A percentile compares a stretch with the other conserved stretches of the same genome.
Evolutionary conservation across 352 stramenopile species (phyloP).

Genomic region (Blastocystis sp.): DNA sequence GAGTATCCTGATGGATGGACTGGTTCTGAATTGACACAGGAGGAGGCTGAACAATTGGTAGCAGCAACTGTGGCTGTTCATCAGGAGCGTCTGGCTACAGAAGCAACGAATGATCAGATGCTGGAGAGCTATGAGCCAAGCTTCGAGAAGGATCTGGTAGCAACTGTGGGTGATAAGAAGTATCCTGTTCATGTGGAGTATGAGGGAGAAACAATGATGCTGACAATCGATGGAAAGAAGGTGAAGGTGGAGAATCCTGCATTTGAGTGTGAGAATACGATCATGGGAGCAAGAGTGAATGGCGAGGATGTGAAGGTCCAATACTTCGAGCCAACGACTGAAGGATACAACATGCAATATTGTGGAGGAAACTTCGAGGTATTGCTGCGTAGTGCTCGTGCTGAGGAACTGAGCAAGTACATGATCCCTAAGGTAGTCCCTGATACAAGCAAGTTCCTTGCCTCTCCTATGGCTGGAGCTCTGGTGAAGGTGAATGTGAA

Average conservation of each 20-base stretch:
- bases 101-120: slow-evolving; percentile 41
- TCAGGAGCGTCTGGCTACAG: slow-evolving; percentile 39
- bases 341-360: slow-evolving; percentile 75
- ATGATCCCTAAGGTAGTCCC: slow-evolving; percentile 30
- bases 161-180: slow-evolving; percentile 10
- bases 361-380: slow-evolving; percentile 79
- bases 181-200: background rate
- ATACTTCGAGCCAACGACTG: slow-evolving; percentile 70
- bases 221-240: slow-evolving; percentile 20
- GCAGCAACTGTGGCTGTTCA: slow-evolving; percentile 64
- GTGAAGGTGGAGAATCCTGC: slow-evolving; percentile 12
- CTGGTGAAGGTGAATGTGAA: slow-evolving; percentile 51
- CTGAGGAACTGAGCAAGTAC: slow-evolving; percentile 72
- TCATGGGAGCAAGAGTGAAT: slow-evolving; percentile 21
- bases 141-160: background rate
- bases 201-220: background rate
- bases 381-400: slow-evolving; percentile 76
- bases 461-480: slow-evolving; percentile 33
- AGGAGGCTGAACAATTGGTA: slow-evolving; percentile 63
- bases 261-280: background rate
- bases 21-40: slow-evolving; percentile 65
- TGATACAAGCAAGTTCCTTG: slow-evolving; percentile 27
- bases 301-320: slow-evolving; percentile 67
- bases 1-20: slow-evolving; percentile 88
- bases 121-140: background rate